A percentile compares a stretch with the other conserved stretches of the same genome.
phyloP scores from a whole-genome alignment of 1,284 basidiomycete genomes.

The Sanghuangporus weigelae region DNA sequence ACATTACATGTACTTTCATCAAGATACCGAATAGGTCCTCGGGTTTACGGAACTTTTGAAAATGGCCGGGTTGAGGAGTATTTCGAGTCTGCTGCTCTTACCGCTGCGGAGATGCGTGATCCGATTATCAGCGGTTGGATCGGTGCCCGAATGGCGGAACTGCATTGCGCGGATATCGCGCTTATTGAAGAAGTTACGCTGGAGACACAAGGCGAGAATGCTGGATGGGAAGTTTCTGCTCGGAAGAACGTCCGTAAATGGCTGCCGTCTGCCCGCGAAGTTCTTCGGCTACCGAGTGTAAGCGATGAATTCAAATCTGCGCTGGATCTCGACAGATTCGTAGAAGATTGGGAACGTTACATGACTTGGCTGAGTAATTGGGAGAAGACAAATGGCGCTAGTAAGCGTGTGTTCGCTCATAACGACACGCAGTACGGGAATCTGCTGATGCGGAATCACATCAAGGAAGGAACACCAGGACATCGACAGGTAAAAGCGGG shows the following conservation, averaged over 20 bases:
- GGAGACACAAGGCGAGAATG: constrained; percentile 37
- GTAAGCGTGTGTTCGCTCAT: constrained; percentile 74
- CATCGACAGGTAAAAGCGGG: constrained; percentile 58
- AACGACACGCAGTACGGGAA: constrained; percentile 96
- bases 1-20: constrained; percentile 85
- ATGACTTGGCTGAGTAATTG: constrained; percentile 62
- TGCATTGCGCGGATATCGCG: constrained; percentile 84
- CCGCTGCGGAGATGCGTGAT: constrained; percentile 71
- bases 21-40: constrained; percentile 83
- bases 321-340: constrained; percentile 63
- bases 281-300: constrained; percentile 51
- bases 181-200: constrained; percentile 47
- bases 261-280: constrained; percentile 57
- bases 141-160: constrained; percentile 86
- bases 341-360: constrained; percentile 60
- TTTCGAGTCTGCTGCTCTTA: constrained; percentile 81
- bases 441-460: constrained; percentile 65
- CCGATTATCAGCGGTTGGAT: constrained; percentile 76
- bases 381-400: constrained; percentile 49
- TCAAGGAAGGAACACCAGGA: constrained; percentile 48
- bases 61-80: constrained; percentile 94
- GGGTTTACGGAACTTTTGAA: constrained; percentile 87
- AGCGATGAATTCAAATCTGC: constrained; percentile 36
- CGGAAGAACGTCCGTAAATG: constrained; percentile 60
- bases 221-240: constrained; percentile 52